These are phyloP conservation scores for Arbutus unedo DNA, from an alignment of 148 eudicot species.

Conservation along the genomic window DNA sequence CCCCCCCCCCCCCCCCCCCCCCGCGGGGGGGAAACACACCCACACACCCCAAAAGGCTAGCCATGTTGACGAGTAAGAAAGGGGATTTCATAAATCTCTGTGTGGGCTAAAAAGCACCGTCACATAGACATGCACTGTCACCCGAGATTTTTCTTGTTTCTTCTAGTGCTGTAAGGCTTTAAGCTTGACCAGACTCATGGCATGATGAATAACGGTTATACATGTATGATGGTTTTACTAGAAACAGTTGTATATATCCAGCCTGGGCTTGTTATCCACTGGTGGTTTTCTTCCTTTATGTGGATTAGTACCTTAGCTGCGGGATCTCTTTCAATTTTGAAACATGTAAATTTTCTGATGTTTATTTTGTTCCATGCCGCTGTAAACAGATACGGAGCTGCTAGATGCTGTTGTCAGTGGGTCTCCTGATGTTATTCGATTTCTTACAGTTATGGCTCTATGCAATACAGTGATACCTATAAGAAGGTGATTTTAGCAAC, in stretches of 20 bases:
- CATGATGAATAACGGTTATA: not conserved
- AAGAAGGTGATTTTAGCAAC: slow-evolving; percentile 46
- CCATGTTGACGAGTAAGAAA: not conserved
- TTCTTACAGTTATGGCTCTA: slow-evolving; percentile 82
- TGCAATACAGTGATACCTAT: slow-evolving; percentile 91
- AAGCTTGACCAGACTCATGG: not conserved
- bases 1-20: not conserved
- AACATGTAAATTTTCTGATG: slow-evolving; percentile 14
- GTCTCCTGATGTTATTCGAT: slow-evolving; percentile 63
- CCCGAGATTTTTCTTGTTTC: not conserved
- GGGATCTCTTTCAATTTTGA: slow-evolving; percentile 5
- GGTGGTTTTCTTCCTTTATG: not conserved
- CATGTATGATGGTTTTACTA: not conserved
- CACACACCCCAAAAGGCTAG: not conserved
- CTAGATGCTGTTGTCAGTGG: slow-evolving; percentile 66
- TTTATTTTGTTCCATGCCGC: slow-evolving; percentile 19
- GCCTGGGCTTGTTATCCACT: not conserved
- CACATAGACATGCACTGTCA: not conserved
- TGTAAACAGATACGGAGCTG: slow-evolving; percentile 61
- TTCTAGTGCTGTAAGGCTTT: not conserved
- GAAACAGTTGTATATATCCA: not conserved
- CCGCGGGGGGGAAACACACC: too few species aligned
- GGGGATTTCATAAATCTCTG: not conserved
- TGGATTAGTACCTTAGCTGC: not conserved
- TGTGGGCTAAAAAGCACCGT: not conserved